Evolutionary conservation across 2,329 filamentous ascomycete genomes (phyloP), one percentile per base, ranked within the genome.

Genomic region (Didymella exigua): DNA sequence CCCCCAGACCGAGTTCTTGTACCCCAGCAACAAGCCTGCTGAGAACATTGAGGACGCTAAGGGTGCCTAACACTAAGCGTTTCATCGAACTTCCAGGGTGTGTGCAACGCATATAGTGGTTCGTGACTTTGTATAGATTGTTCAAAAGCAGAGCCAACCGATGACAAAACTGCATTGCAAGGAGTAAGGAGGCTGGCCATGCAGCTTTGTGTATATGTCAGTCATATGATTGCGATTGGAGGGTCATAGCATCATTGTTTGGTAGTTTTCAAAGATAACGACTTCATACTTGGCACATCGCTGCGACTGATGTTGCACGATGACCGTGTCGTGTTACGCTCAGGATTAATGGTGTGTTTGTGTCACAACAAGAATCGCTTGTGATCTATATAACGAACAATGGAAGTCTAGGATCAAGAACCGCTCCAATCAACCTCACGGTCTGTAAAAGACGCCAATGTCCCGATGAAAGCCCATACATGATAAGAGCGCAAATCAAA

Each of bases 11-110:
- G 73, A 76, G 62, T 81, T 82, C n/a, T 65, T 72, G 60, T 84
- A 83, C 66, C 79, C 80, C 33, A 81, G 78, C 45, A 83, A 83
- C 65, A 62, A 56, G 36, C 52, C 52, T 19, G 46, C 40, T 7
- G 46, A 55, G 52, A 55, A 49, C 16, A 11, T 45, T 9, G 40
- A 54, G 26, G 24, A 36, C 10, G 41, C 46, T 23, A 46, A 42
- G 34, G 52, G 34, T 5, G 40, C 46, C 11, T 34, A 49, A 34
- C 46, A 55, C 23, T 49, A 23, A 46, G 29, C 18, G n/a, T 24
- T 10, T 31, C 18, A 8, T 6, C 19, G 1, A 1, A 4, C 16
- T 33, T 24, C 14, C 19, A 11, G 10, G 3, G 7, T n/a, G 14
- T 14, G 7, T 3, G 14, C 23, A 33, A 26, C 24, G 10, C 30